Evolutionary conservation across 306 rosid genomes (phyloP).

Genomic region (Cyclanthera cordifolia): DNA sequence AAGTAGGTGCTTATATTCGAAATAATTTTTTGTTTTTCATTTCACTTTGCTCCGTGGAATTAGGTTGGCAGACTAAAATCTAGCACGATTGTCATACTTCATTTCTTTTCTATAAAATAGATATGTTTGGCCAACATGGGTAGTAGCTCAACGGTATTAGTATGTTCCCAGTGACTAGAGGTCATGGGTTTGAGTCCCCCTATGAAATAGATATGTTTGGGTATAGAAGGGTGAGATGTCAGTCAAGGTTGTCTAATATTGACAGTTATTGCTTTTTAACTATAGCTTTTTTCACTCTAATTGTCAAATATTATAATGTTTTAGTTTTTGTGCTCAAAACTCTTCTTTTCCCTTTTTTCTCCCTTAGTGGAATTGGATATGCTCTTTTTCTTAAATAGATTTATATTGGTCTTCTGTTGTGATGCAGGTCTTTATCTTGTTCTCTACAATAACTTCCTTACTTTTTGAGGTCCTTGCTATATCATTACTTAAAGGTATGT

Average conservation of each 20-base stretch:
- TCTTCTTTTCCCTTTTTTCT: background rate
- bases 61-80: background rate
- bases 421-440: constrained; percentile 76
- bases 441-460: constrained; percentile 47
- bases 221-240: background rate
- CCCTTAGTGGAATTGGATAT: background rate
- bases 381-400: background rate
- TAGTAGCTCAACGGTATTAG: too few relatives aligned
- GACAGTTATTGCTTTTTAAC: background rate
- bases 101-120: background rate
- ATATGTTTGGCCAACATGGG: too few relatives aligned
- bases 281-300: background rate
- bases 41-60: background rate
- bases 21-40: background rate
- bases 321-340: background rate
- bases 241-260: background rate
- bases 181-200: too few relatives aligned
- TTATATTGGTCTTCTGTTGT: constrained; percentile 1
- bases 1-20: background rate
- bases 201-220: background rate
- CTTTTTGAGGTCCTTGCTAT: constrained; percentile 60
- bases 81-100: background rate
- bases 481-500: constrained; percentile 60
- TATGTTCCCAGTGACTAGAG: too few relatives aligned
- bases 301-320: background rate